These are phyloP conservation scores for Thelonectria olida DNA, from an alignment of 2,329 filamentous ascomycete species.

Conservation along the genomic window DNA sequence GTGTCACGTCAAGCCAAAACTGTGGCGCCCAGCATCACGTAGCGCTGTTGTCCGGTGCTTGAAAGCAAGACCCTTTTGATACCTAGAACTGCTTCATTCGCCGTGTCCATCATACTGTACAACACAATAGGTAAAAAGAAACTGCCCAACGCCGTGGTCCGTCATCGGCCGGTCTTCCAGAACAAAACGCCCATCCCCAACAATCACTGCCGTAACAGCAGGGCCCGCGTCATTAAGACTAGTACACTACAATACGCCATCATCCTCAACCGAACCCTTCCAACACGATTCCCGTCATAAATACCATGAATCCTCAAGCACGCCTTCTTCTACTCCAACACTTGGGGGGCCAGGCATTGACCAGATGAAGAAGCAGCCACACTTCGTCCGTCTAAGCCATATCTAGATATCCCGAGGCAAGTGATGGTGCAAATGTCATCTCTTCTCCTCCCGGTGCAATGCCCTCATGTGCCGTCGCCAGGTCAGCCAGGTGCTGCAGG, in stretches of 20 bases:
- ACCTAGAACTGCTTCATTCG: neutral
- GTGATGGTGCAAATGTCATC: conserved; percentile 44
- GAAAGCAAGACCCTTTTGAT: neutral
- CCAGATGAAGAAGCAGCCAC: neutral
- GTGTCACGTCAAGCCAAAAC: neutral
- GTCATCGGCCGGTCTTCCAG: conserved; percentile 9
- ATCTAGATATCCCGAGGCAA: conserved; percentile 49
- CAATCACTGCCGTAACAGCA: neutral
- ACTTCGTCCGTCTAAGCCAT: conserved; percentile 32
- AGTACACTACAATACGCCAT: conserved; percentile 4
- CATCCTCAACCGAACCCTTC: no score
- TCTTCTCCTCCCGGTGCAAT: conserved; percentile 43
- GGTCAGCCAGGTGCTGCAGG: conserved; percentile 69
- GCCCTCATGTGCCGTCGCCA: conserved; percentile 57
- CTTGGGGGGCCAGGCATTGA: neutral
- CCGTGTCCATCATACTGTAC: conserved; percentile 12
- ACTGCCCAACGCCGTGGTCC: conserved; percentile 23
- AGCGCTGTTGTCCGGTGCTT: conserved; percentile 1
- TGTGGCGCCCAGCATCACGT: neutral
- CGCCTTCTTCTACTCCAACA: no score
- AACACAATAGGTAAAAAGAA: neutral
- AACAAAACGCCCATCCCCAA: neutral
- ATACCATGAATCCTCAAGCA: no score
- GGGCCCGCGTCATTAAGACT: neutral
- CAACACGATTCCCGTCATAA: no score